Evolutionary conservation across 2,329 filamentous ascomycete species (phyloP).

Genomic region (Fusarium odoratissimum): DNA sequence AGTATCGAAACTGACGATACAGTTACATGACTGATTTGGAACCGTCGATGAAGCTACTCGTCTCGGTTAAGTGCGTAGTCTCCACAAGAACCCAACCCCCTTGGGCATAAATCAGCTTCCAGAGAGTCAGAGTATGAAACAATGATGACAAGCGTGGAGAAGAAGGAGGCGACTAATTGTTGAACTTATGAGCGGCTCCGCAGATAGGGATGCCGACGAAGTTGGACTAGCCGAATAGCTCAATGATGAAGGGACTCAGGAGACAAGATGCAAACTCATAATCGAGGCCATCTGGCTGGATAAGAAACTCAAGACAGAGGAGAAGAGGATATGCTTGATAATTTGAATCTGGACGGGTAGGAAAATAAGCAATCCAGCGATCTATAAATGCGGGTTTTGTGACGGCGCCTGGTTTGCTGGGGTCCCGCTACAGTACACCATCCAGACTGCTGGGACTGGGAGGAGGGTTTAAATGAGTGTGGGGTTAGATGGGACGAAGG

Average conservation of each 20-base stretch:
- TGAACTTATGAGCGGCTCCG: not conserved
- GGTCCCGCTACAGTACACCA: constrained; percentile 33
- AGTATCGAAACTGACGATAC: constrained; percentile 25
- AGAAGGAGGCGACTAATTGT: constrained; percentile 1
- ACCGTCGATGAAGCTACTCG: constrained; percentile 14
- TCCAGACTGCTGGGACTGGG: constrained; percentile 38
- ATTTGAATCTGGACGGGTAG: constrained; percentile 7
- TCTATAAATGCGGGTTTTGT: constrained; percentile 35
- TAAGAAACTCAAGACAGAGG: constrained; percentile 1
- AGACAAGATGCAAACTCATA: constrained; percentile 3
- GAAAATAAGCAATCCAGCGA: constrained; percentile 24
- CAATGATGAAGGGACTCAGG: constrained; percentile 13
- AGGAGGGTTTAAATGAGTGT: constrained; percentile 43
- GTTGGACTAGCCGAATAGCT: constrained; percentile 1
- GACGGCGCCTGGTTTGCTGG: constrained; percentile 30
- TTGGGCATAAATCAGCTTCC: constrained; percentile 25
- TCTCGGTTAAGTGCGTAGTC: constrained; percentile 24
- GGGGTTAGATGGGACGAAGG: constrained; percentile 44
- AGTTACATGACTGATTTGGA: constrained; percentile 38
- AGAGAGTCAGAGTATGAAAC: not conserved
- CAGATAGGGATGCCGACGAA: constrained; percentile 2
- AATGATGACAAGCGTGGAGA: constrained; percentile 9
- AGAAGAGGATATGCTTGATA: not conserved
- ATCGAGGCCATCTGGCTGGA: constrained; percentile 6
- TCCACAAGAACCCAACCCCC: constrained; percentile 29